These are phyloP conservation scores for Dalbergia oliveri DNA, from an alignment of 306 rosid species.

Conservation along the genomic window DNA sequence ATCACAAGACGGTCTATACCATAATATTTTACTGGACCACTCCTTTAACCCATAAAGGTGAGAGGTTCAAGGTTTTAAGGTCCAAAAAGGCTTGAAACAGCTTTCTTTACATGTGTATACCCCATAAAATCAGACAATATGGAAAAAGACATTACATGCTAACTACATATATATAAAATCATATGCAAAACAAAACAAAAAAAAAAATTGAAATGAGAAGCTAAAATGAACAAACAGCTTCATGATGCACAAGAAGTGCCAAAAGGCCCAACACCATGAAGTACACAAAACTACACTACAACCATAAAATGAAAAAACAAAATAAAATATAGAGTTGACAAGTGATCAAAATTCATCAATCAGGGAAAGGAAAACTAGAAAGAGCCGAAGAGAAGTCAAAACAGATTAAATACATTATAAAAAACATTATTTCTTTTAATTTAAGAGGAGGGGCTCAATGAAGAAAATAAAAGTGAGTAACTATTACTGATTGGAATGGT, in stretches of 20 bases:
- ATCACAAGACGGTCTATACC: conserved; percentile 23
- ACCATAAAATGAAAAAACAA: conserved; percentile 15
- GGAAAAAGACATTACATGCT: not conserved
- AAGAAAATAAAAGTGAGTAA: not conserved
- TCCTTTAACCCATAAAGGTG: not conserved
- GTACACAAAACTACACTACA: not conserved
- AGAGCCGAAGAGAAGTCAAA: not conserved
- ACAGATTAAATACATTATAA: not conserved
- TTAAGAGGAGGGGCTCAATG: not conserved
- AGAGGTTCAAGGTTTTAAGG: conserved; percentile 24
- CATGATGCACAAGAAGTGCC: not conserved
- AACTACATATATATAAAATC: not conserved
- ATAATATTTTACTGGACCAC: not conserved
- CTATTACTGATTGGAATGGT: not conserved
- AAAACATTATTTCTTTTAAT: too few relatives aligned
- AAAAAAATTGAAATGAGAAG: not conserved
- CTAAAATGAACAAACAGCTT: conserved; percentile 11
- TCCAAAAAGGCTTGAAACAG: not conserved
- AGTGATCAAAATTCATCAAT: not conserved
- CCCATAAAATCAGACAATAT: not conserved
- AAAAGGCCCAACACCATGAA: not conserved
- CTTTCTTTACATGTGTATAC: not conserved
- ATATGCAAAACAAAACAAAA: not conserved
- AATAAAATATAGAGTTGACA: not conserved
- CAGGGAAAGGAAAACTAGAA: not conserved